These are phyloP conservation scores for Boletus rubescentipes DNA, from an alignment of 768 basidiomycete genomes.

Conservation along the genomic window DNA sequence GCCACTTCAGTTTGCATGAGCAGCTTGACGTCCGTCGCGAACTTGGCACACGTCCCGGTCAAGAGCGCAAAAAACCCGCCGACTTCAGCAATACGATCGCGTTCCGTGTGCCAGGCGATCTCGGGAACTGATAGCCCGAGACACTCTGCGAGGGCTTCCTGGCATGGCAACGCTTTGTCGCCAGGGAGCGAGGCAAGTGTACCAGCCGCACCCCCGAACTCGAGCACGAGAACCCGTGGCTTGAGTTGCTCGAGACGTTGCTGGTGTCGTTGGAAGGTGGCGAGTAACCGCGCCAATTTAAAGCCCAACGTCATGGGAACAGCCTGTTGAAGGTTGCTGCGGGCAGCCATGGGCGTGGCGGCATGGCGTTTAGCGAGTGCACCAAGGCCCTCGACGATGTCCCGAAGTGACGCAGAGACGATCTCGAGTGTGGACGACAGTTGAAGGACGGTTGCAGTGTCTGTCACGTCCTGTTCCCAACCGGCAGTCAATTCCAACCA, in stretches of 20 bases:
- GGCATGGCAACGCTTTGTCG: constrained; percentile 31
- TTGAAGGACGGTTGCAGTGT: constrained; percentile 45
- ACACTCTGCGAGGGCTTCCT: constrained; percentile 18
- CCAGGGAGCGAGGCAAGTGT: constrained; percentile 45
- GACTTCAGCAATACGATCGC: constrained; percentile 44
- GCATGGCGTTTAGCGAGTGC: constrained; percentile 33
- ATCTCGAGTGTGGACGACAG: constrained; percentile 40
- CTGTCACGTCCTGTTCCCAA: constrained; percentile 44
- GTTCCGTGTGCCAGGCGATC: constrained; percentile 41
- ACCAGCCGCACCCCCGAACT: constrained; percentile 48
- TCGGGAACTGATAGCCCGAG: constrained; percentile 26
- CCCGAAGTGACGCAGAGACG: constrained; percentile 28
- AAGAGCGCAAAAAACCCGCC: constrained; percentile 45
- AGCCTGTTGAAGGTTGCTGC: constrained; percentile 49
- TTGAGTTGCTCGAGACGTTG: constrained; percentile 38
- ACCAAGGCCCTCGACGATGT: constrained; percentile 31
- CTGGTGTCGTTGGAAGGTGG: constrained; percentile 43
- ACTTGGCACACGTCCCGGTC: constrained; percentile 46
- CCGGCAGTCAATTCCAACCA: background rate
- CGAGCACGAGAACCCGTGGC: constrained; percentile 38
- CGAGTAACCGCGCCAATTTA: constrained; percentile 44
- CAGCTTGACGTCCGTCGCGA: constrained; percentile 44
- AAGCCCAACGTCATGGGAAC: constrained; percentile 49
- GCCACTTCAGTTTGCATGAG: constrained; percentile 49
- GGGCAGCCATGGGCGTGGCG: constrained; percentile 44